These are phyloP conservation scores for Mortierella sp. DNA, from an alignment of 371 early-diverging fungal species.

Conservation along the genomic window DNA sequence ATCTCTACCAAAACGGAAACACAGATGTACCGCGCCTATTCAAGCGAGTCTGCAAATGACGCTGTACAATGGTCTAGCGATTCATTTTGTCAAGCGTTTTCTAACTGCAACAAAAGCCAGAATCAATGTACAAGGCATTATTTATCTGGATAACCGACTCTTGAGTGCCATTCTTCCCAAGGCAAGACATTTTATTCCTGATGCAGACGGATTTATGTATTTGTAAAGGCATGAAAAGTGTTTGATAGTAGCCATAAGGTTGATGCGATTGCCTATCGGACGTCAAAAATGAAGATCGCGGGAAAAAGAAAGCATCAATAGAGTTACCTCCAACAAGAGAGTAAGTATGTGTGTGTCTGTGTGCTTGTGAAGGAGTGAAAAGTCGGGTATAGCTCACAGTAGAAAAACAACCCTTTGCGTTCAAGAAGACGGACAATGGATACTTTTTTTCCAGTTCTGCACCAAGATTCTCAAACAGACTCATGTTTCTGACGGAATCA, in stretches of 20 bases:
- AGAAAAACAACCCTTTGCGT: not conserved
- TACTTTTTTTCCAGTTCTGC: constrained; percentile 2
- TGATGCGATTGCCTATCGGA: not conserved
- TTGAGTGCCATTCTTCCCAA: not conserved
- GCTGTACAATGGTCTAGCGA: not conserved
- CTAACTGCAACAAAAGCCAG: not conserved
- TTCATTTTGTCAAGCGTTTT: not conserved
- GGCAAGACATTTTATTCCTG: not conserved
- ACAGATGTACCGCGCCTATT: too few species aligned
- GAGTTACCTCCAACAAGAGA: not conserved
- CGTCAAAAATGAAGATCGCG: not conserved
- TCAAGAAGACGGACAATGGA: not conserved
- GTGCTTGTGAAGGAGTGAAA: not conserved
- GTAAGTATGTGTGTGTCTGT: not conserved
- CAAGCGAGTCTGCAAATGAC: not conserved
- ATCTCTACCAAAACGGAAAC: not conserved
- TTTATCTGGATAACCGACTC: not conserved
- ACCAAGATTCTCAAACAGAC: constrained; percentile 26
- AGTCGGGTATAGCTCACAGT: not conserved
- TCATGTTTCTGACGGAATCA: constrained; percentile 13
- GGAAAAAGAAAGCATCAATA: not conserved
- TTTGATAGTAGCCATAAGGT: not conserved
- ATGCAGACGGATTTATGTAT: not conserved
- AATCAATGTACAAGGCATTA: not conserved
- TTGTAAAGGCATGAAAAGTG: not conserved